Evolutionary conservation across 2,329 filamentous ascomycete species (phyloP).

Genomic region (Helicocarpus griseus): DNA sequence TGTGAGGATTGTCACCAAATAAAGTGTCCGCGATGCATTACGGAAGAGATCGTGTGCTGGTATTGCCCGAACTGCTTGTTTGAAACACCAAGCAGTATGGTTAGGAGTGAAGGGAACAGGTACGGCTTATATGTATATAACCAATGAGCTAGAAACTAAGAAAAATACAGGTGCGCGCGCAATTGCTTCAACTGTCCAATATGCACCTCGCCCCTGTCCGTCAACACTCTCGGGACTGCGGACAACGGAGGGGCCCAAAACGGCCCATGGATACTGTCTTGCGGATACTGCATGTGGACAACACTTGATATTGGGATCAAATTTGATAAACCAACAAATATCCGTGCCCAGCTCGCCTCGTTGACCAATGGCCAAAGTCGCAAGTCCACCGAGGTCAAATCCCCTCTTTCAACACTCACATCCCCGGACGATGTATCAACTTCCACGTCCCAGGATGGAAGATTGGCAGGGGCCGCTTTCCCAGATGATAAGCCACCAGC

Average conservation of each 20-base stretch:
- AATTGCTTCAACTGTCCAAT: constrained; percentile 94
- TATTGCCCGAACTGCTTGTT: constrained; percentile 94
- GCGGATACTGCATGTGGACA: constrained; percentile 88
- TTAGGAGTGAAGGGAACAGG: constrained; percentile 90
- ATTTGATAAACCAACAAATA: constrained; percentile 81
- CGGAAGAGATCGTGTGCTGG: constrained; percentile 89
- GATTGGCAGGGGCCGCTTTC: constrained; percentile 17
- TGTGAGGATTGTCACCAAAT: constrained; percentile 98
- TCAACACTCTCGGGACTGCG: constrained; percentile 58
- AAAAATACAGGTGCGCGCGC: constrained; percentile 66
- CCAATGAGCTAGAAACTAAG: not conserved
- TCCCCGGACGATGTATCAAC: constrained; percentile 21
- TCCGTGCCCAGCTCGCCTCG: constrained; percentile 68
- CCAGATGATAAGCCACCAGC: constrained; percentile 24
- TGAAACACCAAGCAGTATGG: constrained; percentile 85
- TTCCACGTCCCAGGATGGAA: constrained; percentile 15
- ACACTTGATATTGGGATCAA: constrained; percentile 81
- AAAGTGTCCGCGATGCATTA: constrained; percentile 81
- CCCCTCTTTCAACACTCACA: constrained; percentile 27
- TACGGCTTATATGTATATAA: constrained; percentile 33
- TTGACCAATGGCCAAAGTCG: constrained; percentile 44
- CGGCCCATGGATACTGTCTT: constrained; percentile 68
- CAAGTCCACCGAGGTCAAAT: constrained; percentile 30
- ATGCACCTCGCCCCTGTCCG: constrained; percentile 70
- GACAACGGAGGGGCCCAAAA: constrained; percentile 30